Evolutionary conservation across 805 yeast genomes (phyloP).

Genomic region (Metschnikowia vanudenii): DNA sequence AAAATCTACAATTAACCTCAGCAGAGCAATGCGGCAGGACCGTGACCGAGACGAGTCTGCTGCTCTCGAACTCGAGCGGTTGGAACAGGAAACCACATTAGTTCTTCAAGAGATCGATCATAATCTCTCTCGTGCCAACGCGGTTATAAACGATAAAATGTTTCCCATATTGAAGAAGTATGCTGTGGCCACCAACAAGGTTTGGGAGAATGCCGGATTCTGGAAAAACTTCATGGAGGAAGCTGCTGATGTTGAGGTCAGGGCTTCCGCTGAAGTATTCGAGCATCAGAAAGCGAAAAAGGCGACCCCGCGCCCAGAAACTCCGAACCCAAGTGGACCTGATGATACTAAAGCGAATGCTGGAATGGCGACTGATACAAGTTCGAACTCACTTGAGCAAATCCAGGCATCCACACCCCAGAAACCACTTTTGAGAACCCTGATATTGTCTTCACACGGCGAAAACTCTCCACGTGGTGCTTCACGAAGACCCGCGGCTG

Average conservation of each 20-base stretch:
- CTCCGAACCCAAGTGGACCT: background rate
- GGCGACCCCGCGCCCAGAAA: background rate
- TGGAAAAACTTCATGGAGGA: constrained; percentile 79
- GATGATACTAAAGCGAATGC: background rate
- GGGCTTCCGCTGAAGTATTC: constrained; percentile 46
- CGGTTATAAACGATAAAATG: constrained; percentile 62
- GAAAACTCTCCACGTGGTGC: background rate
- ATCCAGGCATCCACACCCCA: constrained; percentile 15
- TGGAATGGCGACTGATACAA: background rate
- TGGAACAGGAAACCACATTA: constrained; percentile 78
- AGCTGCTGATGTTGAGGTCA: constrained; percentile 63
- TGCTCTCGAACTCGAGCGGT: constrained; percentile 48
- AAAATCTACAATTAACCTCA: constrained; percentile 16
- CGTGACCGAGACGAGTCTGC: constrained; percentile 14
- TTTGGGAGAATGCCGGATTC: constrained; percentile 67
- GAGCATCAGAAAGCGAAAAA: background rate
- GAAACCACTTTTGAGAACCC: constrained; percentile 8
- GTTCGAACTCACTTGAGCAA: constrained; percentile 7
- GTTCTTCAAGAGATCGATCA: constrained; percentile 77
- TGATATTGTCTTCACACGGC: constrained; percentile 7
- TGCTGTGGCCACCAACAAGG: constrained; percentile 53
- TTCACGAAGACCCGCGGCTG: background rate
- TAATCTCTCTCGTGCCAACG: constrained; percentile 65
- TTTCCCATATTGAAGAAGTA: constrained; percentile 67
- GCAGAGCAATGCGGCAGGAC: constrained; percentile 10